These are phyloP conservation scores for Coemansia sp. DNA, from an alignment of 192 early-diverging fungal species.

Conservation along the genomic window DNA sequence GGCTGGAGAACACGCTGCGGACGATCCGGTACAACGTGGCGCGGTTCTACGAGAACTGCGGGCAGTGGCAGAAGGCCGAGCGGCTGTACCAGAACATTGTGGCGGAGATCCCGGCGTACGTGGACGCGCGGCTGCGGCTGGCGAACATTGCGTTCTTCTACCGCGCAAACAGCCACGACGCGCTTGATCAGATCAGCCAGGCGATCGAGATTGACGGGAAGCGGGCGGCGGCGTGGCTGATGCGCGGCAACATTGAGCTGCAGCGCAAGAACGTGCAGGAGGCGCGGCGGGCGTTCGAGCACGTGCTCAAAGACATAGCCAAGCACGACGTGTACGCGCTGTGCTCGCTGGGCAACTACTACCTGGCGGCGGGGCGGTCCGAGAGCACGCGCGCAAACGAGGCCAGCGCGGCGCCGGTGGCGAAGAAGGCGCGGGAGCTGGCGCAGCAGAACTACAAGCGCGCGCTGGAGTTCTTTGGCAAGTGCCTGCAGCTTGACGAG, in stretches of 20 bases:
- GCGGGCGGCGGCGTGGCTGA: constrained; percentile 62
- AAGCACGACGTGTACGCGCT: constrained; percentile 79
- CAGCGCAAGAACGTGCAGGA: constrained; percentile 60
- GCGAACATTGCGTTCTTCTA: constrained; percentile 63
- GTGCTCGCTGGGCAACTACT: constrained; percentile 77
- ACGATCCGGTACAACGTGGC: constrained; percentile 79
- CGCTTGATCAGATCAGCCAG: constrained; percentile 61
- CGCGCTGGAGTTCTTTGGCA: constrained; percentile 81
- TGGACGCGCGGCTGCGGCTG: constrained; percentile 76
- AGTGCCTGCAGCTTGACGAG: constrained; percentile 65
- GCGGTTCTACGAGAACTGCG: constrained; percentile 63
- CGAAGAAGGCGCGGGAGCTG: constrained; percentile 20
- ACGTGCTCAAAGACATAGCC: constrained; percentile 72
- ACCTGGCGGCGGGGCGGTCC: constrained; percentile 62
- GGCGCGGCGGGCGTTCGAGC: constrained; percentile 73
- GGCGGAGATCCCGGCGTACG: constrained; percentile 64
- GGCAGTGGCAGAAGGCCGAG: constrained; percentile 58
- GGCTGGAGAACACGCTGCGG: constrained; percentile 28
- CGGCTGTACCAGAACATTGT: constrained; percentile 65
- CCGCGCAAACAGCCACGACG: constrained; percentile 54
- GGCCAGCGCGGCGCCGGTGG: not conserved
- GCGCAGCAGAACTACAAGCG: constrained; percentile 56
- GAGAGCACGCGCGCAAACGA: constrained; percentile 18
- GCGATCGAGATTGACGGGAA: constrained; percentile 63
- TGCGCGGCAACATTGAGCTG: constrained; percentile 71